A percentile compares a stretch with the other conserved stretches of the same genome.
Evolutionary conservation across 352 stramenopile species (phyloP).

Genomic region (Saprolegnia diclina): DNA sequence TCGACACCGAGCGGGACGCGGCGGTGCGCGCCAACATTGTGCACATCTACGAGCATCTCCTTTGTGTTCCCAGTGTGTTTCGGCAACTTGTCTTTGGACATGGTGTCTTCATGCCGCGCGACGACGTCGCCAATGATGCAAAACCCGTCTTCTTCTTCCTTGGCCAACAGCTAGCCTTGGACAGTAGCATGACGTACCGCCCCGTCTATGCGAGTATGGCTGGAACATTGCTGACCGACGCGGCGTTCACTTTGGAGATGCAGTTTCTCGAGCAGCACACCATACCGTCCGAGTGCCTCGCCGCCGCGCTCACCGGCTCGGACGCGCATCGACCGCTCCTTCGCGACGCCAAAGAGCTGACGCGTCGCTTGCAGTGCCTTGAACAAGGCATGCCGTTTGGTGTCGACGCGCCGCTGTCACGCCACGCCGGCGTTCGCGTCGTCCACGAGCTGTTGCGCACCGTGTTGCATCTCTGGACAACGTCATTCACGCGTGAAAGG

Average conservation of each 20-base stretch:
- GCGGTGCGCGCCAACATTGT: conserved; percentile 9
- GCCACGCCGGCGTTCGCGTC: neutral
- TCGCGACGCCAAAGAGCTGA: neutral
- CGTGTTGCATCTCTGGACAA: conserved; percentile 1
- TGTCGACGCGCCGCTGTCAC: neutral
- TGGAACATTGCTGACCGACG: neutral
- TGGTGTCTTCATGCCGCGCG: neutral
- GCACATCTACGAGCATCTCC: neutral
- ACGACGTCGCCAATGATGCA: neutral
- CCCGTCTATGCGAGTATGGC: neutral
- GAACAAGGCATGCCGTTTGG: conserved; percentile 2
- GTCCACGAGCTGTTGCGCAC: conserved; percentile 10
- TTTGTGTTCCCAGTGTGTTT: conserved; percentile 20
- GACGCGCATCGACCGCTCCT: neutral
- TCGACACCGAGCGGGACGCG: neutral
- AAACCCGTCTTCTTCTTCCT: conserved; percentile 13
- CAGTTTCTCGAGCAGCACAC: neutral
- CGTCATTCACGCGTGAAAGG: neutral
- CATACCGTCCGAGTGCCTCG: neutral
- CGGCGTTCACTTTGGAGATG: neutral
- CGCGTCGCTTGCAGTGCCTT: neutral
- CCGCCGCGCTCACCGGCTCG: neutral
- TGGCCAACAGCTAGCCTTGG: neutral
- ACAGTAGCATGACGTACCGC: neutral
- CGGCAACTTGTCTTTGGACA: conserved; percentile 5